Evolutionary conservation across 1,284 basidiomycete genomes (phyloP), one percentile per base, ranked within the genome.

Genomic region (Naganishia sp.): DNA sequence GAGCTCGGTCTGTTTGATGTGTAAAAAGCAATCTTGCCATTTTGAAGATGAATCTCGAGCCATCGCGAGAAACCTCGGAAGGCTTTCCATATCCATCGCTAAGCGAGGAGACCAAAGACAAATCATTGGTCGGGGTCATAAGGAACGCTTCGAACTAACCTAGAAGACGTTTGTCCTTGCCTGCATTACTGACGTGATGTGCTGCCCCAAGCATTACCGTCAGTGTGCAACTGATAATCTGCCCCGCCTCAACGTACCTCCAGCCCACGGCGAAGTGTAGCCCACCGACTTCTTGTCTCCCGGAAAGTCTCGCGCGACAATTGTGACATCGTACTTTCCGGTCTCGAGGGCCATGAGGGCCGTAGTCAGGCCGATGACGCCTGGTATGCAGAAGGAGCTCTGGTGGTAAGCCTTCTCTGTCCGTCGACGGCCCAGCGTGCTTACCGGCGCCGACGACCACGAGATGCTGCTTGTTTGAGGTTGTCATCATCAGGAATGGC

Each of bases 251-350:
- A 43, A 46, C 48, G 16, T 28, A 76, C 83, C 59, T 65, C 84
- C 85, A 55, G 87, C 86, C 83, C 87, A 88, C 2, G 86, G 86
- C 64, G 82, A 84, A 1, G 86, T 82, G 75, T 85, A 87, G 0
- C 77, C 81, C 67, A 84, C 83, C 2, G 83, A 84, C 63, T 79
- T 77, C 42, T 81, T 72, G 73, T 87, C 86, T 50, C 83, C 79
- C 0, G 86, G 86, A 71, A 86, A 78, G 69, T 88, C 86, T 46
- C 85, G 79, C 1, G 87, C 87, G 21, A 87, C 75, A 56, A 88
- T 74, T 2, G 82, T 84, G 28, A 88, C 79, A 21, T 75, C 79
- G 77, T 83, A 84, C 39, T 55, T 64, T 13, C 65, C 65, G n/a
- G 45, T 55, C 44, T 63, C 57, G 9, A 63, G 33, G 9, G 53